These are phyloP conservation scores for Zygotorulaspora chibaensis DNA, from an alignment of 805 yeast species.

Conservation along the genomic window DNA sequence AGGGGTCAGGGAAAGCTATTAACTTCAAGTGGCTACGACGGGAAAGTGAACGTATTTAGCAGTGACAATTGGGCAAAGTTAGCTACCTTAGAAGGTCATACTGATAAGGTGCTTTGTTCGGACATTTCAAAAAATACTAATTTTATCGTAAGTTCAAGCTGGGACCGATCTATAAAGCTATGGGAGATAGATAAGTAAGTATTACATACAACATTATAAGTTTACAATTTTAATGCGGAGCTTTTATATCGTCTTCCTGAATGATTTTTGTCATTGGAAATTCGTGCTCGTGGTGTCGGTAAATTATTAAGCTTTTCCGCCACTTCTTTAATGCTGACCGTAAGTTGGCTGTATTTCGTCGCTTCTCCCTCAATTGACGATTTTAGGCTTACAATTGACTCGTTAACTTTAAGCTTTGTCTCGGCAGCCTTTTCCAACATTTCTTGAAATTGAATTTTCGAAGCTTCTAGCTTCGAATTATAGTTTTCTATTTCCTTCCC, in stretches of 20 bases:
- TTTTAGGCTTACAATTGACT: slow-evolving; percentile 13
- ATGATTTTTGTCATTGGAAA: slow-evolving; percentile 15
- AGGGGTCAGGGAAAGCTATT: slow-evolving; percentile 45
- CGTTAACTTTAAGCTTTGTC: slow-evolving; percentile 7
- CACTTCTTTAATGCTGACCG: slow-evolving; percentile 15
- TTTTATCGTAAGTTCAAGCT: slow-evolving; percentile 60
- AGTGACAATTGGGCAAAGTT: slow-evolving; percentile 66
- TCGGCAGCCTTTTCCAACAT: slow-evolving; percentile 7
- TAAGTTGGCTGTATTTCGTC: slow-evolving; percentile 9
- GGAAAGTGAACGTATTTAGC: slow-evolving; percentile 55
- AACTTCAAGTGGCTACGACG: slow-evolving; percentile 69
- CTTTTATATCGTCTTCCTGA: slow-evolving; percentile 15
- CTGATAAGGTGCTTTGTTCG: slow-evolving; percentile 68
- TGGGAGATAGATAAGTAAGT: slow-evolving; percentile 39
- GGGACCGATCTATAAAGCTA: slow-evolving; percentile 76
- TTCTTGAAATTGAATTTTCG: slow-evolving; percentile 16
- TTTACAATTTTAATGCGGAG: slow-evolving; percentile 4
- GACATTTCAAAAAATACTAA: slow-evolving; percentile 47
- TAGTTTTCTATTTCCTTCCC: slow-evolving; percentile 28
- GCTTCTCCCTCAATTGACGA: slow-evolving; percentile 15
- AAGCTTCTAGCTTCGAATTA: slow-evolving; percentile 10
- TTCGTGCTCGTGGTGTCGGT: slow-evolving; percentile 26
- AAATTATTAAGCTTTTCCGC: slow-evolving; percentile 22
- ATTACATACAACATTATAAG: neutral
- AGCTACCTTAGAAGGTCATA: slow-evolving; percentile 50